Percentiles rank a stretch among this genome's conserved stretches.
These are phyloP conservation scores for Delphinella strobiligena DNA, from an alignment of 2,329 filamentous ascomycete genomes.

Conservation along the genomic window DNA sequence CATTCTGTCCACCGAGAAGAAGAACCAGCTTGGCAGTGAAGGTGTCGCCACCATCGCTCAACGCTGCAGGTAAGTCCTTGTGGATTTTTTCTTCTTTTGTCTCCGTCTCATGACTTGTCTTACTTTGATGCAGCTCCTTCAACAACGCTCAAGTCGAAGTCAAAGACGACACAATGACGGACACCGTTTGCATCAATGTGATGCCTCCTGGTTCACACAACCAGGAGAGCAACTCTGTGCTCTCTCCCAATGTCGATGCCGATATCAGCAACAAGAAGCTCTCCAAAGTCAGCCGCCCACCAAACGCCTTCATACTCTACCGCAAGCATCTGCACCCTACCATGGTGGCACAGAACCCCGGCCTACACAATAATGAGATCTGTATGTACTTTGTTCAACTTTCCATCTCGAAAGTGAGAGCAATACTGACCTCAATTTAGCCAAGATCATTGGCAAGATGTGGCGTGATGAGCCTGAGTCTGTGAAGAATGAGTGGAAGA, in stretches of 20 bases:
- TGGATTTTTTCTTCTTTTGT: neutral
- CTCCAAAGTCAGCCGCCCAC: conserved; percentile 30
- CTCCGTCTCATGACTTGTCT: neutral
- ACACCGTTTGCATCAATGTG: conserved; percentile 3
- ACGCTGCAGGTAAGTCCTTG: conserved; percentile 2
- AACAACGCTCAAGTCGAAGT: conserved; percentile 6
- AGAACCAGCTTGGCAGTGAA: conserved; percentile 3
- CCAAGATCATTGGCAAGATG: conserved; percentile 27
- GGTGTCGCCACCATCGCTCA: conserved; percentile 5
- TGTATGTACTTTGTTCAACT: conserved; percentile 22
- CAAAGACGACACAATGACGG: conserved; percentile 1
- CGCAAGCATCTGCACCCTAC: conserved; percentile 25
- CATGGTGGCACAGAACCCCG: conserved; percentile 27
- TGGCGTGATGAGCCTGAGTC: conserved; percentile 28
- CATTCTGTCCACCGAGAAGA: neutral
- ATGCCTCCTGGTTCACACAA: conserved; percentile 6
- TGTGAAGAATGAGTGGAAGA: conserved; percentile 26
- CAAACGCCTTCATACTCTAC: conserved; percentile 36
- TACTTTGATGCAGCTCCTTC: conserved; percentile 4
- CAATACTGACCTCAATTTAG: neutral
- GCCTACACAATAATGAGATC: conserved; percentile 33
- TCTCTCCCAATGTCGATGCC: neutral
- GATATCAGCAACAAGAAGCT: conserved; percentile 2
- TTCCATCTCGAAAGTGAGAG: neutral
- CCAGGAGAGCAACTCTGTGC: neutral